A percentile compares a stretch with the other conserved stretches of the same genome.
Conservation (phyloP, 2,329 filamentous ascomycete species). For the Coniella vitis region DNA sequence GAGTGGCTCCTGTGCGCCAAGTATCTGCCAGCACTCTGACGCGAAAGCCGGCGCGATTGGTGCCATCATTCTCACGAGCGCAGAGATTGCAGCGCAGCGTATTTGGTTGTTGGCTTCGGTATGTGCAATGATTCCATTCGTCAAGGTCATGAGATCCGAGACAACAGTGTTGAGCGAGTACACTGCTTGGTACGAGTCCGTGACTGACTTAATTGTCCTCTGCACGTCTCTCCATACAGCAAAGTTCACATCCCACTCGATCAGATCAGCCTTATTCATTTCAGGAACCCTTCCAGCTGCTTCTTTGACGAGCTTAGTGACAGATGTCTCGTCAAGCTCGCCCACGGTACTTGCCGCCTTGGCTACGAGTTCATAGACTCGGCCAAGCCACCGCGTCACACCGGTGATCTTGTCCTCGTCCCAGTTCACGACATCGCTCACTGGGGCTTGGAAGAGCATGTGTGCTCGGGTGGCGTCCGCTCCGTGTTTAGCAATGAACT, state of each 20-base stretch:
- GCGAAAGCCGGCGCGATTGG: constrained; percentile 75
- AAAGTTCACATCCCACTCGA: constrained; percentile 39
- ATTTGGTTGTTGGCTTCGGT: constrained; percentile 35
- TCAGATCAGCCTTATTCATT: constrained; percentile 26
- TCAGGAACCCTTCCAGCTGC: constrained; percentile 22
- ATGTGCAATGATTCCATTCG: constrained; percentile 56
- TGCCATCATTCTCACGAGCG: constrained; percentile 65
- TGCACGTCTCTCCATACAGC: constrained; percentile 61
- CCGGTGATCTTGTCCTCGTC: constrained; percentile 77
- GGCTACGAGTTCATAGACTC: constrained; percentile 54
- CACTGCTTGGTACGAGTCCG: constrained; percentile 60
- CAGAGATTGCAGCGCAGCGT: constrained; percentile 41
- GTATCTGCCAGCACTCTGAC: constrained; percentile 69
- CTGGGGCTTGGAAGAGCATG: constrained; percentile 82
- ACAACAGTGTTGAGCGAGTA: constrained; percentile 78
- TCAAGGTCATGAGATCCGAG: constrained; percentile 75
- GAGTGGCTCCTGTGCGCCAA: constrained; percentile 35
- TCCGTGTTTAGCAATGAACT: constrained; percentile 66
- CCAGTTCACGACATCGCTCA: constrained; percentile 80
- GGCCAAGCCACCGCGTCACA: constrained; percentile 71
- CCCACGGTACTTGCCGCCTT: constrained; percentile 18
- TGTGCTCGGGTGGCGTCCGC: constrained; percentile 81
- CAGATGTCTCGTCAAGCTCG: constrained; percentile 29
- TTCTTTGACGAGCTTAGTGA: background rate
- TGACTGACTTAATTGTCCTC: constrained; percentile 59